Base-by-base conservation (phyloP, 2,329 filamentous ascomycete genomes). In the Ophiocordyceps polyrhachis-furcata region DNA sequence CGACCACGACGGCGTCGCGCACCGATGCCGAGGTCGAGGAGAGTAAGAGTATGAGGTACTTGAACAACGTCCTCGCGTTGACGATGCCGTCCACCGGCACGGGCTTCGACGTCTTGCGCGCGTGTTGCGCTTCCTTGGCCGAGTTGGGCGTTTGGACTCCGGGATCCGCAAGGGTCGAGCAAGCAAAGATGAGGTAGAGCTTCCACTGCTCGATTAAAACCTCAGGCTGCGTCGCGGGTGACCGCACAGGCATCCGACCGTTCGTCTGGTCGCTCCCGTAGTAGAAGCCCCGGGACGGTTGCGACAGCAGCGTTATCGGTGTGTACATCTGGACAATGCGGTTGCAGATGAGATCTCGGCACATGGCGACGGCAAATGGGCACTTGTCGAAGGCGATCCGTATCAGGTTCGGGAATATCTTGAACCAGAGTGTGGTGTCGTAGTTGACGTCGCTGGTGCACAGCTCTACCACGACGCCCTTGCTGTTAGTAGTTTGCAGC, bases 171-270 rank as follows among this genome's bases (percentile, higher is more conserved):
- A 98, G 69, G 0, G 91, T 96, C 11, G 89, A 94, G 62, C 93
- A 98, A 11, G 89, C 91, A 64, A 98, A 95, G 45, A 95, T 88
- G 23, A 98, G 71, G 59, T 96, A 96, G 2, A 96, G 68, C 62
- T 95, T 96, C 89, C 89, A 98, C 58, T 98, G 91, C 61, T 96
- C 93, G 47, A 98, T 78, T 46, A 95, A 71, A 20, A 93, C 78
- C 53, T 93, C 87, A 0, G 88, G 83, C 17, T 87, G 82, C 1
- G 81, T 80, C 3, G 77, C 81, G 47, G 73, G 78, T 47, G 72
- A 74, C 56, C 76, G 69, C 51, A 61, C 64, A 1, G 64, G 60
- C 20, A 66, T 58, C 20, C 72, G 66, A 25, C 66, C 69, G 55
- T 71, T 79, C 25, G 69, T 67, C 7, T 71, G 65, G 43, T 79